These are phyloP conservation scores for Ormosia semicastrata DNA, from an alignment of 306 rosid genomes.

Conservation along the genomic window DNA sequence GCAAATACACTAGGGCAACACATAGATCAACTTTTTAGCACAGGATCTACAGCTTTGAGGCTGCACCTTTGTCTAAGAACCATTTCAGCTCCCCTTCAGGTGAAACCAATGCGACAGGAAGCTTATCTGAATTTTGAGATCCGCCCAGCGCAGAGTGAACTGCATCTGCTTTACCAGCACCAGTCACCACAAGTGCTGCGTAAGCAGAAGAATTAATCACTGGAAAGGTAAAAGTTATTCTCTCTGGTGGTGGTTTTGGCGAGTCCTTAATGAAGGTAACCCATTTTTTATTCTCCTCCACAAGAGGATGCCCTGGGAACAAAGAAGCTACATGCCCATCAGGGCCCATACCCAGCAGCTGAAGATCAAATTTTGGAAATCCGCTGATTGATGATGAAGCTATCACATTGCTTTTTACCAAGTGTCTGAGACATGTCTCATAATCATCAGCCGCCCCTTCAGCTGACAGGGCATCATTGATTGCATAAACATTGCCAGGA, in stretches of 20 bases:
- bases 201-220: conserved; percentile 81
- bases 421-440: conserved; percentile 61
- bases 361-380: conserved; percentile 90
- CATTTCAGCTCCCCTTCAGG: conserved; percentile 80
- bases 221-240: conserved; percentile 86
- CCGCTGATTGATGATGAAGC: conserved; percentile 51
- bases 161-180: conserved; percentile 65
- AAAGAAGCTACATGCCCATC: conserved; percentile 96
- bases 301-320: conserved; percentile 90
- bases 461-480: conserved; percentile 73
- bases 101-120: conserved; percentile 73
- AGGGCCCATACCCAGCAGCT: conserved; percentile 98
- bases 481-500: conserved; percentile 64
- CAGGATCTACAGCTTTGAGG: conserved; percentile 72
- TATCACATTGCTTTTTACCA: conserved; percentile 54
- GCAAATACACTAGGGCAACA: conserved; percentile 15
- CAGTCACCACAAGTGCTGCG: conserved; percentile 70
- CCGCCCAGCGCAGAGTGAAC: conserved; percentile 59
- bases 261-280: conserved; percentile 80
- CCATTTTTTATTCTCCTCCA: conserved; percentile 76
- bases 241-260: conserved; percentile 91
- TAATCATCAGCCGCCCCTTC: conserved; percentile 97
- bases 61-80: conserved; percentile 91
- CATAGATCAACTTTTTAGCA: conserved; percentile 15
- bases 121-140: conserved; percentile 42